phyloP scores from a whole-genome alignment of 495 filamentous ascomycete species.

The Lasiosphaeris hirsuta region DNA sequence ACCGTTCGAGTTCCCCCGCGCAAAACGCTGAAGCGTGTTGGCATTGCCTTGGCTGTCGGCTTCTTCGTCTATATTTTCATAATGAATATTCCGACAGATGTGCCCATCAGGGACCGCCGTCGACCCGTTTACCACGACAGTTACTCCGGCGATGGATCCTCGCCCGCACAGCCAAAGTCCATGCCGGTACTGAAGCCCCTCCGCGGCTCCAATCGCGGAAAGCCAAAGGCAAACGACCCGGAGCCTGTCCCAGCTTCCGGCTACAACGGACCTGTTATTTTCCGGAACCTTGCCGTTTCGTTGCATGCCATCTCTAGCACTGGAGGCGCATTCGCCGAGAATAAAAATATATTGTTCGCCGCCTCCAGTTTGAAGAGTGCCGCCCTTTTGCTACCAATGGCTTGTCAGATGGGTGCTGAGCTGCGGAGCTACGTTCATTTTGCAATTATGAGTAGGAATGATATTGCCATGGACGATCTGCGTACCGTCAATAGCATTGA shows the following conservation, averaged over 20 bases:
- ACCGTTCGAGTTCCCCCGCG: slow-evolving; percentile 28
- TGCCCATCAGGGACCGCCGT: slow-evolving; percentile 27
- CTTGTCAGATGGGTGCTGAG: slow-evolving; percentile 57
- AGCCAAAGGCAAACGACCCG: slow-evolving; percentile 5
- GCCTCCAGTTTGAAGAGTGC: slow-evolving; percentile 55
- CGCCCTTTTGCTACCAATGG: slow-evolving; percentile 53
- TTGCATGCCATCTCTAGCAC: slow-evolving; percentile 39
- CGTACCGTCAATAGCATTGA: slow-evolving; percentile 55
- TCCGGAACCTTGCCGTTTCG: slow-evolving; percentile 34
- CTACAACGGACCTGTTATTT: slow-evolving; percentile 41
- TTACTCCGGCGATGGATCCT: slow-evolving; percentile 16
- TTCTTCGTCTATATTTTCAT: slow-evolving; percentile 41
- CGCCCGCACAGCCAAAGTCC: slow-evolving; percentile 14
- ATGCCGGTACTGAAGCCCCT: slow-evolving; percentile 20
- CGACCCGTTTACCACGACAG: slow-evolving; percentile 28
- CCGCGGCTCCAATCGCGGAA: background rate
- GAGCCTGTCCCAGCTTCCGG: slow-evolving; percentile 9
- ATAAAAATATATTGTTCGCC: slow-evolving; percentile 58
- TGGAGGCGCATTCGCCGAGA: slow-evolving; percentile 32
- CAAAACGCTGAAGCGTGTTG: slow-evolving; percentile 38
- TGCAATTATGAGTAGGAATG: slow-evolving; percentile 54
- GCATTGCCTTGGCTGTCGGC: slow-evolving; percentile 28
- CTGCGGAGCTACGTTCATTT: slow-evolving; percentile 58
- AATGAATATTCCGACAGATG: slow-evolving; percentile 40
- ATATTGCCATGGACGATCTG: slow-evolving; percentile 50